Base-by-base conservation (phyloP, 139 green algal genomes). In the Coelastrella sp. region DNA sequence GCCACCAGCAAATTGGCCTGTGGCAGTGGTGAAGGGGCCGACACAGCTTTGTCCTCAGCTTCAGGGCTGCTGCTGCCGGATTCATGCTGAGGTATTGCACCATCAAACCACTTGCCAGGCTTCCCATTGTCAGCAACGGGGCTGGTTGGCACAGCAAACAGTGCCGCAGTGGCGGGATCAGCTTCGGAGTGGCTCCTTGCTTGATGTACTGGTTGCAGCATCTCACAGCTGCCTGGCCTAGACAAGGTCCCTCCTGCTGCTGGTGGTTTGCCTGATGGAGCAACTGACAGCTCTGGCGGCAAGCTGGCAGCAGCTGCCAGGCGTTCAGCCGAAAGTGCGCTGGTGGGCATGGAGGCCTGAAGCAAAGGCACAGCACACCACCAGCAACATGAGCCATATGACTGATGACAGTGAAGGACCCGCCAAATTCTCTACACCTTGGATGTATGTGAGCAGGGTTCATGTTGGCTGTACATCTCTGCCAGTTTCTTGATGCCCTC, bases 151-250 rank as follows among this genome's bases (percentile, higher is more conserved):
- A 49, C 35, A 49, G 35, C 35, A 49, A 49, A 49, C 1, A 49
- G 35, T 49, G 35, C 35, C 35, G 3, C 1, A 49, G 35, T 49
- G 35, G 35, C 35, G 1, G 35, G 35, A 49, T 49, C 35, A 49
- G 35, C 72, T 49, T n/a, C 72, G 8, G 72, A 78, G 72, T 7
- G n/a, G 27, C 35, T n/a, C 11, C 65, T 73, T 73, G 74, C 24
- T 6, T n/a, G 56, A 15, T 76, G 68, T 19, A 27, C 14, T 4
- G 1, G 68, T 19, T 27, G 68, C 68, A 7, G 68, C 17, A 76
- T 76, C 68, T 85, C 79, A 72, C 17, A 19, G 20, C 58, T 85
- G 57, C 58, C 79, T 70, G 79, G 68, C 68, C 79, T 72, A 11
- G 57, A 56, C 57, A 25, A 85, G 78, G 7, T 27, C 22, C 15